Percentiles rank a stretch among this genome's conserved stretches.
phyloP scores from a whole-genome alignment of 176 grass and related monocot species.

The Panicum miliaceum region DNA sequence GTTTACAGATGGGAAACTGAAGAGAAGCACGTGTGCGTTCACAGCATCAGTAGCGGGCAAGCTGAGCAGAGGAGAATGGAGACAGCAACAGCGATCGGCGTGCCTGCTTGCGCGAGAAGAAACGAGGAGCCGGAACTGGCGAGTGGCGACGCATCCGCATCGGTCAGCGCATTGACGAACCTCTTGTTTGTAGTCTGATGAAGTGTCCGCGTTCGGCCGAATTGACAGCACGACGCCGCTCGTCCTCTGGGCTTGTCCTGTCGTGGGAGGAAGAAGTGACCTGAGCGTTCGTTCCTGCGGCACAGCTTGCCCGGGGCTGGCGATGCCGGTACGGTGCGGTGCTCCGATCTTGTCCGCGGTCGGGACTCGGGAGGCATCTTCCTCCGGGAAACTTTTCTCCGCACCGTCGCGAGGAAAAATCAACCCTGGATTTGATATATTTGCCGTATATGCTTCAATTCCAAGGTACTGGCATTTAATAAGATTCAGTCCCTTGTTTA shows the following conservation, averaged over 20 bases:
- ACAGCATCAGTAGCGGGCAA: neutral
- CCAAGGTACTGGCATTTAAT: neutral
- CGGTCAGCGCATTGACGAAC: neutral
- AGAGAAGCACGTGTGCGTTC: neutral
- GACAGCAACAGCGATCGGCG: neutral
- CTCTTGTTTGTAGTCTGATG: neutral
- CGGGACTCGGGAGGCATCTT: slow-evolving; percentile 35
- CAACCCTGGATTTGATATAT: neutral
- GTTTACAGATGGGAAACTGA: neutral
- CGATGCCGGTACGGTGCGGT: neutral
- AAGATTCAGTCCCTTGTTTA: neutral
- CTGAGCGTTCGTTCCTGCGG: neutral
- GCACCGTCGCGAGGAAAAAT: slow-evolving; percentile 18
- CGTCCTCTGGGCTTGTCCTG: neutral
- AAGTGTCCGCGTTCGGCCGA: neutral
- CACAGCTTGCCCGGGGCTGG: neutral
- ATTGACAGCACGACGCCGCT: neutral
- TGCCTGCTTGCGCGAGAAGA: neutral
- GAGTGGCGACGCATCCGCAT: neutral
- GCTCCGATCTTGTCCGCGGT: slow-evolving; percentile 3
- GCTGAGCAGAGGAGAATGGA: neutral
- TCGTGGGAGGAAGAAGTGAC: neutral
- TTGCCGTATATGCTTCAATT: neutral
- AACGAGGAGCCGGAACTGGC: neutral
- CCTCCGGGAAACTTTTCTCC: slow-evolving; percentile 8